Evolutionary conservation across 768 basidiomycete species (phyloP), one percentile per base, ranked within the genome.

Genomic region (Pisolithus albus): DNA sequence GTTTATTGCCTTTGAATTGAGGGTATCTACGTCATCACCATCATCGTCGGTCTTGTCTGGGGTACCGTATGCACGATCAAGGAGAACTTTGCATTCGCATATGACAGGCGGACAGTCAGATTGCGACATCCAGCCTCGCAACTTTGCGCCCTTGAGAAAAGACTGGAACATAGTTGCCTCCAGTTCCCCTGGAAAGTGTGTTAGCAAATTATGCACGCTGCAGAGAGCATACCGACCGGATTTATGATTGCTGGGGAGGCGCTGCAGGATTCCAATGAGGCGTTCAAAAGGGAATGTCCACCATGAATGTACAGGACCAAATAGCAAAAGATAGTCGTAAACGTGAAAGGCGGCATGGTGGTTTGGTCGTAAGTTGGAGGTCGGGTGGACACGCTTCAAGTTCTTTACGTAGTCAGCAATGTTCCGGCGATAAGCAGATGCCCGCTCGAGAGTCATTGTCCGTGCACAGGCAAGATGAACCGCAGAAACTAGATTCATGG

Each of bases 241-340:
- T 15, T 63, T 58, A 41, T 67, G 52, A 51, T 75, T 76, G 0
- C 56, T 70, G 5, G 56, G 43, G 10, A 72, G 57, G 1, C 56
- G 42, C 42, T 76, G 72, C 1, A 75, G 52, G 36, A 56, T 61
- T 0, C 73, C 68, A 46, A 75, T 74, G 10, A 69, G 50, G 0
- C 60, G 47, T 48, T 75, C 70, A 41, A 68, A 72, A 0, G 68
- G 70, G 52, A 69, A 75, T 2, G 61, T 57, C 69, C 71, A 74
- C 74, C 70, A 75, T 1, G 62, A 63, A 38, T 61, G 59, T 0
- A 68, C 57, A n/a, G 71, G 72, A 0, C 74, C 68, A 50, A 72
- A 73, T 2, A 64, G 54, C 0, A 56, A 9, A 0, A 72, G 54
- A 46, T 71, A 72, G 13, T 72, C 63, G 15, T 61, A 56, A 6